Evolutionary conservation across 139 green algal genomes (phyloP).

Genomic region (Trebouxia sp.): DNA sequence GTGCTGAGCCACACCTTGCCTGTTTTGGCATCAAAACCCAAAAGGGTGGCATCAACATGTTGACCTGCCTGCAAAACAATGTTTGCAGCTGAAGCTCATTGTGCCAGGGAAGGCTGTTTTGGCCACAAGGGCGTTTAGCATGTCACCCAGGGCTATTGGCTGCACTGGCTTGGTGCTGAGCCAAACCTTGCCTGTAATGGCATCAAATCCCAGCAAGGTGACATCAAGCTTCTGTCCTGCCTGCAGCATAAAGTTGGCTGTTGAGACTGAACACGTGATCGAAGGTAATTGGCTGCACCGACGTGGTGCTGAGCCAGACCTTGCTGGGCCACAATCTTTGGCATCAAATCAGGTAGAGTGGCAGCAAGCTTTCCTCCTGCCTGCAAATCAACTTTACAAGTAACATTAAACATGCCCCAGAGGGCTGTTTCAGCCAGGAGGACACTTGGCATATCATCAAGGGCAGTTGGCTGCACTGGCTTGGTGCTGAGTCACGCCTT

Average conservation of each 20-base stretch:
- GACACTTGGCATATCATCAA: background rate
- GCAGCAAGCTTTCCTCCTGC: no score
- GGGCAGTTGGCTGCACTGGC: background rate
- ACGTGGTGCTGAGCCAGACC: background rate
- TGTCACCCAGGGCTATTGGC: background rate
- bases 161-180: background rate
- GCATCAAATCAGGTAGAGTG: no score
- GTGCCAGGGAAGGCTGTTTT: no score
- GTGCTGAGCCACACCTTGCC: no score
- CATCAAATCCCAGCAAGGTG: background rate
- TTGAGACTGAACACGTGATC: background rate
- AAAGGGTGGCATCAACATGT: no score
- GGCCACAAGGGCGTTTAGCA: background rate
- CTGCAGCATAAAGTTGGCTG: background rate
- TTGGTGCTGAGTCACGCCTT: background rate
- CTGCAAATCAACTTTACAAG: no score
- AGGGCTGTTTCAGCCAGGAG: slow-evolving; percentile 6
- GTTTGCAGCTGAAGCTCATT: no score
- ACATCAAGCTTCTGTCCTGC: background rate
- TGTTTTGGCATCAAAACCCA: no score
- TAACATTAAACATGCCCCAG: no score
- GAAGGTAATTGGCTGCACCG: background rate
- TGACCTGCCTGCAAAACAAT: no score
- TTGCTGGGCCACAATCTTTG: background rate
- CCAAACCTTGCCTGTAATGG: background rate